Evolutionary conservation across 2,329 filamentous ascomycete genomes (phyloP), one percentile per base, ranked within the genome.

Genomic region (Xylariaceae sp.): DNA sequence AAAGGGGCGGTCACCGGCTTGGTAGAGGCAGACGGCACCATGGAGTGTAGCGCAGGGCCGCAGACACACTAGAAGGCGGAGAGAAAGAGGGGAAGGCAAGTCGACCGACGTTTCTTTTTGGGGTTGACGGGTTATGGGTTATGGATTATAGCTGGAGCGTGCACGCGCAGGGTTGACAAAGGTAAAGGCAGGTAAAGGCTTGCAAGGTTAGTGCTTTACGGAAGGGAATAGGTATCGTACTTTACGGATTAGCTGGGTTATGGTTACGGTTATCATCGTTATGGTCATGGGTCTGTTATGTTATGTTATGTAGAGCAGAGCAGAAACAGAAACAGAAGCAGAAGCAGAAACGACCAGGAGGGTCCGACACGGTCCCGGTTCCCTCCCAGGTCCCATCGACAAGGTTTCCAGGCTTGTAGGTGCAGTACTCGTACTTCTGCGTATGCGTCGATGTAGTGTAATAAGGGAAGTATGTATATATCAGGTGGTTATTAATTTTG

Each of bases 51-150:
- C 37, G 37, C 37, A 42, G 37, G 13, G 13, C 37, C 42, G 42
- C 5, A 45, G 42, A 6, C n/a, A 45, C 11, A n/a, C 11, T 45
- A 45, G 42, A 45, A 34, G n/a, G 50, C 45, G 35, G 50, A 44
- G 48, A 58, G 53, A 62, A 62, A 60, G 59, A 60, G 57, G 62
- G 62, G 62, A 48, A 58, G 17, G 11, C 44, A 45, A 62, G 44
- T 44, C 54, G 51, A 50, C 17, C 48, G 13, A 50, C 51, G 57
- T 52, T 55, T 52, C 57, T 56, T 52, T 48, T 62, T 57, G 44
- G 42, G 62, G 57, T 35, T 56, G 62, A 57, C 39, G 9, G 57
- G 56, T n/a, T 53, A 23, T 51, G 57, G 30, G 13, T 30, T 44
- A 50, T 49, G 18, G 35, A 52, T 30, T 30, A 30, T 30, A 30